Evolutionary conservation across 1,139 yeast genomes (phyloP), one percentile per base, ranked within the genome.

Genomic region (Hyphopichia fennica): DNA sequence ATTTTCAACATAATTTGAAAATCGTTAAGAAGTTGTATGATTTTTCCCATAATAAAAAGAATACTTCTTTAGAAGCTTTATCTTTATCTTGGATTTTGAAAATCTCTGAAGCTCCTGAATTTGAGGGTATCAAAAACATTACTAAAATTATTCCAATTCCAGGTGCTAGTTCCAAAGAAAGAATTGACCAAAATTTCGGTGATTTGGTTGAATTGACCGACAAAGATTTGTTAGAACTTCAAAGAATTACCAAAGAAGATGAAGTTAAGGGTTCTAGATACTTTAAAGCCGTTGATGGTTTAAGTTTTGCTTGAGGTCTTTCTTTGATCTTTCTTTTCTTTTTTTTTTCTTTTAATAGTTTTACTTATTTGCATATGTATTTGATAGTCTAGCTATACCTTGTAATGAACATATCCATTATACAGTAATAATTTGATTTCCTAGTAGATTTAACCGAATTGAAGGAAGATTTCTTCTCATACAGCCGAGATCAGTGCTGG

Each of bases 131-230:
- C 37, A 58, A 54, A 53, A 69, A 60, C 37, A 77, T 75, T 45
- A 79, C 89, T 14, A 72, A 69, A 43, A 72, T 87, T 39, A 62
- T 89, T 35, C 95, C 96, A 34, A 86, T 88, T 57, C 96, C 96
- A 18, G 83, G 90, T 41, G 82, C 87, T 8, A 75, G 89, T 6
- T 76, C 82, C 22, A 65, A 67, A 9, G 72, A 62, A 14, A 81
- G 86, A 56, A 79, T 84, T 23, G 70, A 72, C 40, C 84, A 79
- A 55, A 87, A 87, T 62, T 69, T 77, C 49, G 67, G 74, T 7
- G 51, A 49, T 32, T 58, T 66, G 18, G 60, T 80, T 33, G 60
- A 63, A 13, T 66, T 87, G 45, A 56, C 80, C 9, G 78, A 72
- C 25, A 75, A 58, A 0, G 89, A 84, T 47, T 72, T 84, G 52